Percentiles rank a stretch among this genome's conserved stretches.
Evolutionary conservation across 2,329 filamentous ascomycete species (phyloP).

Genomic region (Clarireedia sp.): DNA sequence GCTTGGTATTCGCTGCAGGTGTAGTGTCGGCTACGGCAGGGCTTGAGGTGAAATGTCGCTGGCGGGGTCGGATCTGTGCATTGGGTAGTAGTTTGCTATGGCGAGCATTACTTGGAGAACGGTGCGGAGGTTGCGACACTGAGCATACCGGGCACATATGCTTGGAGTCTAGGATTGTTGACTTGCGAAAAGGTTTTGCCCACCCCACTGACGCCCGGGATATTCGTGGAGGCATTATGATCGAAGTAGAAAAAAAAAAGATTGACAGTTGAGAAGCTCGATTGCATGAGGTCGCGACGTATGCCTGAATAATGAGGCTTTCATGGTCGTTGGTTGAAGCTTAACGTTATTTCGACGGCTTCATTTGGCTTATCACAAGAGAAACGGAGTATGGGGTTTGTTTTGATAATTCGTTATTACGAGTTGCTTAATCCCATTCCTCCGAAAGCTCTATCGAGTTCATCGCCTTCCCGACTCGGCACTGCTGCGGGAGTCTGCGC

Average conservation of each 20-base stretch:
- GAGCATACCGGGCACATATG: conserved; percentile 25
- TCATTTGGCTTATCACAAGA: conserved; percentile 1
- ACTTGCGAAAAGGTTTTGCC: conserved; percentile 7
- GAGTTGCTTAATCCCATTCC: conserved; percentile 34
- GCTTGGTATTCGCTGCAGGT: background rate
- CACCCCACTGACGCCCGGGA: conserved; percentile 18
- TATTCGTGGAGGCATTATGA: conserved; percentile 29
- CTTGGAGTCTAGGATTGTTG: conserved; percentile 8
- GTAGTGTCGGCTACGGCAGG: background rate
- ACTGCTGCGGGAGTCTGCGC: conserved; percentile 31
- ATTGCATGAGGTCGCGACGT: background rate
- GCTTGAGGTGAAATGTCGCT: conserved; percentile 9
- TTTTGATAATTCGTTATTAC: background rate
- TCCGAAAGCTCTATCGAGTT: conserved; percentile 46
- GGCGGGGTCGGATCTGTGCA: conserved; percentile 9
- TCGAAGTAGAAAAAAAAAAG: conserved; percentile 3
- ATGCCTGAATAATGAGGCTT: conserved; percentile 10
- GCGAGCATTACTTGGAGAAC: conserved; percentile 4
- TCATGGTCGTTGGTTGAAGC: background rate
- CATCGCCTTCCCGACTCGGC: conserved; percentile 40
- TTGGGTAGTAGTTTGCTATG: conserved; percentile 6
- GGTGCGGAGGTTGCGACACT: conserved; percentile 8
- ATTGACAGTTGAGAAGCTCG: background rate
- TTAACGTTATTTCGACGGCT: background rate
- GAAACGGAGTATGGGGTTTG: background rate